Percentiles rank a stretch among this genome's conserved stretches.
phyloP scores from a whole-genome alignment of 164 flowering plant species.

The Magnolia officinalis region DNA sequence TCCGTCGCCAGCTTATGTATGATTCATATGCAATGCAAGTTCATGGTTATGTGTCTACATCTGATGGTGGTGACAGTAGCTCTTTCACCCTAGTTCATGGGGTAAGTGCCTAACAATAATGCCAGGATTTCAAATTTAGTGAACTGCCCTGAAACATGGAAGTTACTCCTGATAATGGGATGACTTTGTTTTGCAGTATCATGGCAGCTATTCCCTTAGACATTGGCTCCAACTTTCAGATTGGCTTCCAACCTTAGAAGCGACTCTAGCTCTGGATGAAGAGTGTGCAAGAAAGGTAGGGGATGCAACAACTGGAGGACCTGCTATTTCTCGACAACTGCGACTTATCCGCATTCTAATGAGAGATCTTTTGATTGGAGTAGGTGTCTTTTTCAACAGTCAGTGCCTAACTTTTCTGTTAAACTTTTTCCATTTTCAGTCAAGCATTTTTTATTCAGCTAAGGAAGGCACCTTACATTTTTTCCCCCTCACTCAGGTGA shows the following conservation, averaged over 20 bases:
- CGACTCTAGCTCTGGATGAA: conserved; percentile 89
- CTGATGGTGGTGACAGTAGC: conserved; percentile 30
- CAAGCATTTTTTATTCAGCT: not conserved
- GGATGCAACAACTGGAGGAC: conserved; percentile 90
- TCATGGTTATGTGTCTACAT: conserved; percentile 71
- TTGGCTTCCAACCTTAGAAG: conserved; percentile 98
- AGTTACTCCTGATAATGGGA: not conserved
- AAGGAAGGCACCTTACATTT: not conserved
- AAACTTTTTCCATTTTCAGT: conserved; percentile 1
- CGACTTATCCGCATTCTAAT: conserved; percentile 76
- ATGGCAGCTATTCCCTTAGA: conserved; percentile 89
- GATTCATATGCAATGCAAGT: conserved; percentile 98
- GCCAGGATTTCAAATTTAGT: not conserved
- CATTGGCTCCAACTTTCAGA: conserved; percentile 97
- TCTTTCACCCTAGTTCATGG: conserved; percentile 88
- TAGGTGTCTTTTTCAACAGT: conserved; percentile 28
- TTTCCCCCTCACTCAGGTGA: conserved; percentile 50
- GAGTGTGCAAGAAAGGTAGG: conserved; percentile 84
- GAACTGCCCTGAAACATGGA: not conserved
- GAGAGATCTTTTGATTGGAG: conserved; percentile 98
- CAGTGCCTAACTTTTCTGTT: not conserved
- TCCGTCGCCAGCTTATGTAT: conserved; percentile 69
- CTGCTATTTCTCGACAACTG: conserved; percentile 72
- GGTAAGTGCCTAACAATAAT: conserved; percentile 37
- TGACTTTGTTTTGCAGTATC: conserved; percentile 53